A percentile compares a stretch with the other conserved stretches of the same genome.
Evolutionary conservation across 495 filamentous ascomycete species (phyloP).

Genomic region (Filosporella fistucella): DNA sequence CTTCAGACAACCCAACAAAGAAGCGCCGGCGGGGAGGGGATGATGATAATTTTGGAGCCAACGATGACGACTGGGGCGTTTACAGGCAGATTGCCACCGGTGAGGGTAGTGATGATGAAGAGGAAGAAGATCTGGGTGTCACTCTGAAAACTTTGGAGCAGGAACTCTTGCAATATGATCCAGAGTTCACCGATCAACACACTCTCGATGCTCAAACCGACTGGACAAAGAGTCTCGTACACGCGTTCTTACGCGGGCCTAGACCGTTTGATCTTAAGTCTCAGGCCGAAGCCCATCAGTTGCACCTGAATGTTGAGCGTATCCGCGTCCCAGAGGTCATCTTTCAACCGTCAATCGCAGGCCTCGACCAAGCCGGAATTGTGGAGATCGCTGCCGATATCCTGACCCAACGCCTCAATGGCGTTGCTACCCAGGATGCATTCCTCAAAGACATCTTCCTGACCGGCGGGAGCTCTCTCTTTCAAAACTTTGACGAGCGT

Average conservation of each 20-base stretch:
- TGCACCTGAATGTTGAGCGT: conserved; percentile 94
- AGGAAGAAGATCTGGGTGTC: conserved; percentile 77
- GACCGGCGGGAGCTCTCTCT: conserved; percentile 89
- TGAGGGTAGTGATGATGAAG: conserved; percentile 60
- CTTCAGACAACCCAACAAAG: conserved; percentile 79
- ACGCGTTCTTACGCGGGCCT: conserved; percentile 84
- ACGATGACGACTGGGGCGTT: conserved; percentile 96
- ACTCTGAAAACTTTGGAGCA: conserved; percentile 71
- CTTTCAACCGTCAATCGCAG: conserved; percentile 89
- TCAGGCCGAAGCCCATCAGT: conserved; percentile 76
- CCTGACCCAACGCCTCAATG: conserved; percentile 67
- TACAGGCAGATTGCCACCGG: conserved; percentile 88
- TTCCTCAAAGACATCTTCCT: conserved; percentile 85
- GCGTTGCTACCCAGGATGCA: conserved; percentile 48
- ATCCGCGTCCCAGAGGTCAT: conserved; percentile 95
- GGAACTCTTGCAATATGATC: conserved; percentile 81
- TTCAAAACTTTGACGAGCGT: conserved; percentile 81
- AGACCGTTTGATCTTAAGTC: conserved; percentile 78
- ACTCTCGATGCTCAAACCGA: conserved; percentile 88
- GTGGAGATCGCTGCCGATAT: conserved; percentile 87
- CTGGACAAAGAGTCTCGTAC: conserved; percentile 87
- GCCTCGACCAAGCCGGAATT: conserved; percentile 89
- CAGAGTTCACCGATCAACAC: conserved; percentile 81
- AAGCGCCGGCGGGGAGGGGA: conserved; percentile 68
- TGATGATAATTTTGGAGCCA: conserved; percentile 94